A percentile compares a stretch with the other conserved stretches of the same genome.
phyloP scores from a whole-genome alignment of 163 green algal species.

The Chloroidium sp. region DNA sequence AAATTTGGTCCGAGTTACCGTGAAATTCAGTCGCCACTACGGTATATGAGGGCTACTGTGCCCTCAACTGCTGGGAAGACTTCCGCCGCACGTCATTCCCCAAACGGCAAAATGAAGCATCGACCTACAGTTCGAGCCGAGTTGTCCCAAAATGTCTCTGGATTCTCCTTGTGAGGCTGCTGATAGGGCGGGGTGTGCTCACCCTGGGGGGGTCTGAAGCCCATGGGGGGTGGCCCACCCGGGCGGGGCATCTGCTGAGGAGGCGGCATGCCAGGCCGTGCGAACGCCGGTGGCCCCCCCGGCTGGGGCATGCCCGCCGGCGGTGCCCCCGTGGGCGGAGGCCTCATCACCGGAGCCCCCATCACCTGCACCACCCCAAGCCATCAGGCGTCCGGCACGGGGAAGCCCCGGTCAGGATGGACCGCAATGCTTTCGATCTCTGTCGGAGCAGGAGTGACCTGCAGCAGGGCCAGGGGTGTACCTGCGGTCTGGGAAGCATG shows the following conservation, averaged over 20 bases:
- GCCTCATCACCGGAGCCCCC: conserved; percentile 28
- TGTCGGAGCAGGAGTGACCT: neutral
- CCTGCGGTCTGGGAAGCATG: conserved; percentile 86
- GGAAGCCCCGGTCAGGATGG: neutral
- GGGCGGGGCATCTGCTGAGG: conserved; percentile 24
- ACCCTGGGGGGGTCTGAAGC: conserved; percentile 1
- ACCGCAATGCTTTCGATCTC: neutral
- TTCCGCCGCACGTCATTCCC: too few species aligned
- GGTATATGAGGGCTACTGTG: too few species aligned
- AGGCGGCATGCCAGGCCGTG: conserved; percentile 28
- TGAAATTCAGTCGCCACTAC: too few species aligned
- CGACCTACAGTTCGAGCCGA: neutral
- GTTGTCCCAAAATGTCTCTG: neutral
- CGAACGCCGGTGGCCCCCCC: conserved; percentile 8
- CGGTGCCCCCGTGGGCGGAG: conserved; percentile 2
- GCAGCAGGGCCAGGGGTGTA: conserved; percentile 6
- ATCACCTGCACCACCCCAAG: conserved; percentile 9
- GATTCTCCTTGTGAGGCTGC: neutral
- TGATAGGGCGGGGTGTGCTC: neutral
- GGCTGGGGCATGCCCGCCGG: neutral
- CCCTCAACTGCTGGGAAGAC: too few species aligned
- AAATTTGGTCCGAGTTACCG: too few species aligned
- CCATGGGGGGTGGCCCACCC: conserved; percentile 27
- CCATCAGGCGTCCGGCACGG: neutral
- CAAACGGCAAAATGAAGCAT: too few species aligned